These are phyloP conservation scores for Elongisporangium senticosum DNA, from an alignment of 352 stramenopile species.

Conservation along the genomic window DNA sequence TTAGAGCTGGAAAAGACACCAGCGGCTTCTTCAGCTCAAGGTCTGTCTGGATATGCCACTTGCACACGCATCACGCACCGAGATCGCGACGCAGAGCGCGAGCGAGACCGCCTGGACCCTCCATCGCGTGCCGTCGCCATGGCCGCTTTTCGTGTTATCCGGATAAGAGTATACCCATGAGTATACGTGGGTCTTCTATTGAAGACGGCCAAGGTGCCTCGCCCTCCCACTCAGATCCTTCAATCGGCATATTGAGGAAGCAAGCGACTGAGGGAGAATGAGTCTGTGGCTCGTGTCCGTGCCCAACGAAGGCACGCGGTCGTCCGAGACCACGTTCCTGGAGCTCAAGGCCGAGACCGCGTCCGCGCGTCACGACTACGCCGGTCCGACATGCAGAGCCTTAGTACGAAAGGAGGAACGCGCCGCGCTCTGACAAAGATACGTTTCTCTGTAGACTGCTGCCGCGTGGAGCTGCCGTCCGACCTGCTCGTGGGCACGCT, in stretches of 20 bases:
- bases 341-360: conserved; percentile 82
- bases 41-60: not conserved
- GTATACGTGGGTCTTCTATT: not conserved
- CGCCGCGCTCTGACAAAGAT: conserved; percentile 1
- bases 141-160: not conserved
- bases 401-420: not conserved
- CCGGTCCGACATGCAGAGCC: conserved; percentile 24
- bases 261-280: conserved; percentile 17
- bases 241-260: not conserved
- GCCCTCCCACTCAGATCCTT: not conserved
- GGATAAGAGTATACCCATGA: not conserved
- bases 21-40: not conserved
- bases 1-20: not conserved
- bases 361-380: conserved; percentile 77
- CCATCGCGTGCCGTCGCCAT: not conserved
- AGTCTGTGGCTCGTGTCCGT: conserved; percentile 80
- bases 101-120: not conserved
- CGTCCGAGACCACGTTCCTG: conserved; percentile 79
- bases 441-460: conserved; percentile 39
- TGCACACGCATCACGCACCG: not conserved
- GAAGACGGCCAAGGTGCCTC: not conserved
- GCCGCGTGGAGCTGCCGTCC: conserved; percentile 87
- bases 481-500: conserved; percentile 96
- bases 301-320: conserved; percentile 79
- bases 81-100: not conserved